Evolutionary conservation across 306 rosid genomes (phyloP).

Genomic region (Vachellia pachyceras): DNA sequence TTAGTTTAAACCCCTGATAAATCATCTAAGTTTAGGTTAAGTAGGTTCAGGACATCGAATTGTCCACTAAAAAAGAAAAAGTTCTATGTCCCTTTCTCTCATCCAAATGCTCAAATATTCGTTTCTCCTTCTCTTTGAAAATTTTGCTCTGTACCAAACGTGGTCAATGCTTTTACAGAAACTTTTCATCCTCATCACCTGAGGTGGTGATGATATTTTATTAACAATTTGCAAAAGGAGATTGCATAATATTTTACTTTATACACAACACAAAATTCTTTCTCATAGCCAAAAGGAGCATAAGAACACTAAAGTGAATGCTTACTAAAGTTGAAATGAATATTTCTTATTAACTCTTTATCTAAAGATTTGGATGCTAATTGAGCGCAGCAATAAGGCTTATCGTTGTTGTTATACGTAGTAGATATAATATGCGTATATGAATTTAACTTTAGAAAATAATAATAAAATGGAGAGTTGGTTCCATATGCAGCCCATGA

Average conservation of each 20-base stretch:
- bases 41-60: too few species aligned
- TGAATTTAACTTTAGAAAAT: background rate
- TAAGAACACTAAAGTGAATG: too few species aligned
- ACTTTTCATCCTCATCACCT: background rate
- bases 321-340: too few species aligned
- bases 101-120: background rate
- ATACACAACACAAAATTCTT: background rate
- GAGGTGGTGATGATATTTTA: background rate
- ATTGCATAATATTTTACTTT: background rate
- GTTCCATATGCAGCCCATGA: background rate
- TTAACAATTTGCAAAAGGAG: background rate
- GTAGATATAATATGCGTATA: too few species aligned
- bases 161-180: background rate
- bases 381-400: too few species aligned
- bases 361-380: too few species aligned
- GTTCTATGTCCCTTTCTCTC: background rate
- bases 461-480: background rate
- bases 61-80: too few species aligned
- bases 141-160: background rate
- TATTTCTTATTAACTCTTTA: too few species aligned
- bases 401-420: too few species aligned
- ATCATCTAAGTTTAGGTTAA: too few species aligned
- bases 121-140: background rate
- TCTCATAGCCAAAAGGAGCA: background rate
- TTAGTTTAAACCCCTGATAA: too few species aligned